Evolutionary conservation across 805 yeast species (phyloP), one percentile per base, ranked within the genome.

Genomic region (Metschnikowia lunata): DNA sequence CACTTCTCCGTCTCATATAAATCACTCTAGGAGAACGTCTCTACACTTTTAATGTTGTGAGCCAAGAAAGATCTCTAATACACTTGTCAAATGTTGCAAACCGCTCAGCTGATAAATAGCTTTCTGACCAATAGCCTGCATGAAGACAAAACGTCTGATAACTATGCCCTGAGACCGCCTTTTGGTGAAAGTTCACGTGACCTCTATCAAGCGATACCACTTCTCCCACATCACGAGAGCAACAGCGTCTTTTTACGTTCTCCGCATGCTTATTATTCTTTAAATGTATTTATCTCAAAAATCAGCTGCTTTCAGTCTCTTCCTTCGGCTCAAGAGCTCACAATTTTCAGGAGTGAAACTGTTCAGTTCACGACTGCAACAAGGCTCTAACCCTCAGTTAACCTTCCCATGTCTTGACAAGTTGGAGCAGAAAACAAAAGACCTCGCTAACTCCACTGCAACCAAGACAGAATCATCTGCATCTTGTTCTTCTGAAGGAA

Each of bases 331-430:
- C 4, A 3, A 11, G n/a, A 10, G 31, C n/a, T 4, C 31, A 4
- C 18, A 27, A 11, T 8, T 37, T 8, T 18, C 14, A 32, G 18
- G 41, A 26, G 42, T 36, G 12, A 39, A 27, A 15, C 41, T 39
- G 27, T 43, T 43, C 9, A 18, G 35, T 12, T n/a, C 43, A 11
- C 43, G 40, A 8, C 36, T 36, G 39, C 39, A 37, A 30, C 48
- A 33, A 23, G 48, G 60, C n/a, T 71, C 83, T 5, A 82, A 81
- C 51, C 85, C 87, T 1, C 87, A 77, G 47, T 67, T 85, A 72
- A 63, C 82, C 2, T 89, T 89, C 61, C 97, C 97, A 6, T 89
- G 97, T 62, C 69, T 89, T 30, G 97, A 89, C 63, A 80, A 75
- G 53, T 68, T 83, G 23, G 95, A 88, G 52, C 69, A 72, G 43